A percentile compares a stretch with the other conserved stretches of the same genome.
phyloP scores from a whole-genome alignment of 257 asterid species.

The Ehretia macrophylla region DNA sequence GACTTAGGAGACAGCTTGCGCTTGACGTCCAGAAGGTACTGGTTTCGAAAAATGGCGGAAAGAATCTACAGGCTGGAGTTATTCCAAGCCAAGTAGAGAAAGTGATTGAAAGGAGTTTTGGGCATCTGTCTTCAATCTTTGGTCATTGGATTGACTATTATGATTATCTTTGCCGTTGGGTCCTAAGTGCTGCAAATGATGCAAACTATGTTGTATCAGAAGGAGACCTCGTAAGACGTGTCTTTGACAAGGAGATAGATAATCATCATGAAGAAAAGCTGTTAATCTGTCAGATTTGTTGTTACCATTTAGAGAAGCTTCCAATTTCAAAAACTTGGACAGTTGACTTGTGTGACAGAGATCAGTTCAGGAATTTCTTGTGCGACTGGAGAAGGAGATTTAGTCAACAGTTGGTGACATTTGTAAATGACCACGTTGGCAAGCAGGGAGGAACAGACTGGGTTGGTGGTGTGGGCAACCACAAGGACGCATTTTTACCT shows the following conservation, averaged over 20 bases:
- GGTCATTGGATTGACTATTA: slow-evolving; percentile 67
- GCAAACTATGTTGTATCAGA: slow-evolving; percentile 34
- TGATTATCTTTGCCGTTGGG: slow-evolving; percentile 68
- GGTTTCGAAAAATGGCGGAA: slow-evolving; percentile 15
- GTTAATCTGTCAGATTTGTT: slow-evolving; percentile 71
- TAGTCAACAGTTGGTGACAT: slow-evolving; percentile 42
- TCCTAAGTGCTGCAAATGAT: slow-evolving; percentile 43
- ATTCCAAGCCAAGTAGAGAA: slow-evolving; percentile 84
- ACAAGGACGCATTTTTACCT: slow-evolving; percentile 81
- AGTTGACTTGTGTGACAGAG: slow-evolving; percentile 20
- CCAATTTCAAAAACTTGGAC: slow-evolving; percentile 28
- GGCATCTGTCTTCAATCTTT: slow-evolving; percentile 60
- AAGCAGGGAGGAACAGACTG: slow-evolving; percentile 45
- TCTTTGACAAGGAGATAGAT: slow-evolving; percentile 95
- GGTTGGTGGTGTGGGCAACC: slow-evolving; percentile 94
- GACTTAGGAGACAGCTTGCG: slow-evolving; percentile 66
- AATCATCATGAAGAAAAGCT: slow-evolving; percentile 94
- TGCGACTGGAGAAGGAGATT: slow-evolving; percentile 63
- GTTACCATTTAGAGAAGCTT: slow-evolving; percentile 64
- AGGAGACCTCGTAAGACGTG: slow-evolving; percentile 80
- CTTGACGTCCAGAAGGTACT: slow-evolving; percentile 64
- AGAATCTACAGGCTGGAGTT: slow-evolving; percentile 18
- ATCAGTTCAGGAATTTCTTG: slow-evolving; percentile 33
- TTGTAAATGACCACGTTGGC: slow-evolving; percentile 33
- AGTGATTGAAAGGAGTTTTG: slow-evolving; percentile 71